Percentiles rank a stretch among this genome's conserved stretches.
Conservation (phyloP, 176 grass and related monocot species). For the Aegilops umbellulata region DNA sequence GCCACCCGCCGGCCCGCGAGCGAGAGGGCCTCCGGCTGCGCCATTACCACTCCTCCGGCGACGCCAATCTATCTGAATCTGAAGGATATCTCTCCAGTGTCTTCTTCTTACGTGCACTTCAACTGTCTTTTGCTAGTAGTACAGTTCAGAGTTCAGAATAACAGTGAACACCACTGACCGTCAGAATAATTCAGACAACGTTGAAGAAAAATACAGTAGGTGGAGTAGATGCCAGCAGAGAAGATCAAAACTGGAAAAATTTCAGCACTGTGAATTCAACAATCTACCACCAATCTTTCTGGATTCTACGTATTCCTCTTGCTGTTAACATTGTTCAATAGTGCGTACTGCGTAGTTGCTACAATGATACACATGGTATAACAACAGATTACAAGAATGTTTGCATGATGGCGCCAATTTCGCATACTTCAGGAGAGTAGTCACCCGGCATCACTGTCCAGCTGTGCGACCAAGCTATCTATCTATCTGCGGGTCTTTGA, state of each 20-base stretch:
- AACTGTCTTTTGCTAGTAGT: neutral
- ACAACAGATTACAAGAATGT: neutral
- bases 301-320: conserved; percentile 3
- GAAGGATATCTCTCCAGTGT: neutral
- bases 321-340: conserved; percentile 7
- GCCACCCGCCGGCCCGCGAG: conserved; percentile 68
- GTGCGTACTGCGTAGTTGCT: neutral
- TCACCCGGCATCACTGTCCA: neutral
- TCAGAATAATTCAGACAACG: neutral
- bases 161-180: neutral
- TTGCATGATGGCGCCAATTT: neutral
- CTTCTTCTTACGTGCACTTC: neutral
- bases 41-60: conserved; percentile 13
- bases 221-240: neutral
- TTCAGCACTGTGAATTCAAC: neutral
- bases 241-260: neutral
- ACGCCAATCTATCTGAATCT: neutral
- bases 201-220: neutral
- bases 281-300: neutral
- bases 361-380: neutral
- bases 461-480: neutral
- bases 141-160: neutral
- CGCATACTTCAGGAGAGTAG: neutral
- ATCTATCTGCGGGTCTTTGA: neutral
- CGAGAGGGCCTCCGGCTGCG: conserved; percentile 31